phyloP scores from a whole-genome alignment of 345 rosid species.

The Citrus sinensis region DNA sequence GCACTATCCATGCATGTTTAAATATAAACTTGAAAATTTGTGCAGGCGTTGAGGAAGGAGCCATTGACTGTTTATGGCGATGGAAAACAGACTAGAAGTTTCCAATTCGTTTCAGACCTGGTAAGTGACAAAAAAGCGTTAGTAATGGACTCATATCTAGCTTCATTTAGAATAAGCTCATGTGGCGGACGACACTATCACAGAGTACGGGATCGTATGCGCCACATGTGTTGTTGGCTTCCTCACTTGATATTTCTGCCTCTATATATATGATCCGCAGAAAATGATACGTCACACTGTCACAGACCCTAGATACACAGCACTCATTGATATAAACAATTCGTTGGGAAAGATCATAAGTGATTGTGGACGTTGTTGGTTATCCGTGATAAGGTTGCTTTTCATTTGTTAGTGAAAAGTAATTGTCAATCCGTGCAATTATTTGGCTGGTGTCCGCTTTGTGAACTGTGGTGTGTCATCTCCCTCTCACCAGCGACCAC shows the following conservation, averaged over 20 bases:
- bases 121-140: constrained; percentile 22
- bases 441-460: not conserved
- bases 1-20: not conserved
- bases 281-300: not conserved
- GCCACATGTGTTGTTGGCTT: too few relatives aligned
- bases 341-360: not conserved
- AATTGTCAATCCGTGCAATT: not conserved
- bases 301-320: not conserved
- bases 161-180: not conserved
- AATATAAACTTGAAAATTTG: not conserved
- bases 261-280: too few relatives aligned
- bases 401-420: not conserved
- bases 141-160: not conserved
- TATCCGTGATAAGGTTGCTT: not conserved
- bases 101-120: constrained; percentile 86
- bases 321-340: not conserved
- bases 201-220: too few relatives aligned
- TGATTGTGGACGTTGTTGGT: not conserved
- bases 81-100: constrained; percentile 89
- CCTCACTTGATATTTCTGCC: too few relatives aligned
- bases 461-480: not conserved
- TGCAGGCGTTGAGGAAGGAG: constrained; percentile 71
- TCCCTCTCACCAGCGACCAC: not conserved
- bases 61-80: constrained; percentile 92
- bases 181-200: too few relatives aligned